Evolutionary conservation across 441 rosid species (phyloP), one percentile per base, ranked within the genome.

Genomic region (Adansonia madagascariensis): DNA sequence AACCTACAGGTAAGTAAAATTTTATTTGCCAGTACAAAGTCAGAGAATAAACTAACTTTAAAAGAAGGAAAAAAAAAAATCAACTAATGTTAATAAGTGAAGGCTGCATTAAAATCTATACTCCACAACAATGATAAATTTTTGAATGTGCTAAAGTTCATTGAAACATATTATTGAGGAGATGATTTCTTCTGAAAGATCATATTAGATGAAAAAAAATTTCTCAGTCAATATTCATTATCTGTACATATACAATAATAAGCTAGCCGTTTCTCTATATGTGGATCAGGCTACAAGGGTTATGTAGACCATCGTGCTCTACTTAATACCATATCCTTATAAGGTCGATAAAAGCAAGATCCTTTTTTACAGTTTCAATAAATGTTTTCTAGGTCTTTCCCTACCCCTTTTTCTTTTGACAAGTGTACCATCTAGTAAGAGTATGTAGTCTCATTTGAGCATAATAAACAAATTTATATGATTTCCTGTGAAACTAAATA

Each of bases 1-100:
- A 81, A 95, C 98, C 99, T 95, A 76, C 50, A 76, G 46, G 83
- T 49, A 41, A 80, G 49, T 63, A 67, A 44, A 57, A 77, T 52
- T 57, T 56, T 77, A 80, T 75, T 12, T 65, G 72, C 27, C 74
- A 59, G 27, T 41, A 41, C 22, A 39, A 44, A 14, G 12, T 17
- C 20, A 79, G 49, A 43, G 60, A 75, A 15, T 61, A 24, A 9
- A 64, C 9, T 35, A 55, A 69, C 27, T 4, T 9, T 1, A 27
- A 27, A 27, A 27, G 35, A 27, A 27, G 35, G 27, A 24, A 31
- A 4, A 53, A 43, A 71, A n/a, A 31, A 35, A 15, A 18, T 8
- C 6, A 53, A 18, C 9, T 44, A 56, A 72, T 20, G 41, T 56
- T 18, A 47, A 73, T 6, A 39, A 8, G 62, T 55, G 59, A 9